Evolutionary conservation across 75 land plant species (phyloP).

Genomic region (Pinus taeda): DNA sequence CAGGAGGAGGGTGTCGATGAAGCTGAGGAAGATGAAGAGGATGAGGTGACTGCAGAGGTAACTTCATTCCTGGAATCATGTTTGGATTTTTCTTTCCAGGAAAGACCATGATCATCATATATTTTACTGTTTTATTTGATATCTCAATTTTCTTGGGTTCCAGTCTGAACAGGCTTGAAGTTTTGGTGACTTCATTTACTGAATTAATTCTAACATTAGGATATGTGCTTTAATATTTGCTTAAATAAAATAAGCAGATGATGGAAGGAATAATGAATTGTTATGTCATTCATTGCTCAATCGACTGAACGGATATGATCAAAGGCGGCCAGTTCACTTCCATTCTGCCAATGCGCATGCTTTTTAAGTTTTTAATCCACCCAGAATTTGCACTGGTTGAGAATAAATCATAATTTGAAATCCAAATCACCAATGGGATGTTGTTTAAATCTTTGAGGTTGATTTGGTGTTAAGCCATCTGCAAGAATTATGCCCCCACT

Average conservation of each 20-base stretch:
- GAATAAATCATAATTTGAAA: too few relatives aligned
- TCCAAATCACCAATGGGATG: too few relatives aligned
- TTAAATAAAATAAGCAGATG: not conserved
- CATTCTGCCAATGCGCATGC: not conserved
- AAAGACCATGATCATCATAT: not conserved
- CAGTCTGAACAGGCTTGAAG: not conserved
- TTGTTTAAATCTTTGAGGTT: too few relatives aligned
- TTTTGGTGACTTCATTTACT: not conserved
- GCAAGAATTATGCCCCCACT: too few relatives aligned
- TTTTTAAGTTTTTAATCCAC: too few relatives aligned
- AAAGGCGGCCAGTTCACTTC: not conserved
- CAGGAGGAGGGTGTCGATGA: slow-evolving; percentile 31
- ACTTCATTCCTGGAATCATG: not conserved
- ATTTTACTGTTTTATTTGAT: not conserved
- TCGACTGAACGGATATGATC: not conserved
- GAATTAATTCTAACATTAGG: not conserved
- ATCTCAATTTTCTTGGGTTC: not conserved
- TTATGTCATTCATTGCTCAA: not conserved
- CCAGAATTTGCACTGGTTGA: too few relatives aligned
- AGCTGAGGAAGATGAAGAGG: slow-evolving; percentile 40
- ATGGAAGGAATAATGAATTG: not conserved
- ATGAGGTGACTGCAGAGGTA: slow-evolving; percentile 89
- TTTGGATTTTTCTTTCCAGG: not conserved
- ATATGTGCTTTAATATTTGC: not conserved
- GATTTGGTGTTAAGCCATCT: too few relatives aligned